Evolutionary conservation across 768 basidiomycete species (phyloP).

Genomic region (Gautieria morchelliformis): DNA sequence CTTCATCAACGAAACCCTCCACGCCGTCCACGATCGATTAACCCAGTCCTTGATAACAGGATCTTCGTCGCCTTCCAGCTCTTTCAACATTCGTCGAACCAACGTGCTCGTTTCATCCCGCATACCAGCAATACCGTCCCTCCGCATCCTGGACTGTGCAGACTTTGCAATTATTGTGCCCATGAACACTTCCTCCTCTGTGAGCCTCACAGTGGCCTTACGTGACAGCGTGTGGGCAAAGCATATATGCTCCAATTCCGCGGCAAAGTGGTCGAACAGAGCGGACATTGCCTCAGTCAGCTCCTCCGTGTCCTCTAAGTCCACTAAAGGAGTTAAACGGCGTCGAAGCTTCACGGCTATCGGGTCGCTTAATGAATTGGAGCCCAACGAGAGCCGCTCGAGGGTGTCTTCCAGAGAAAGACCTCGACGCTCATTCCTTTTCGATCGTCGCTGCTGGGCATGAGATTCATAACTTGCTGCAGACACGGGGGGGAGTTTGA

Average conservation of each 20-base stretch:
- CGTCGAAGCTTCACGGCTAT: background rate
- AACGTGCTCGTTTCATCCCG: constrained; percentile 46
- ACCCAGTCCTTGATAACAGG: constrained; percentile 29
- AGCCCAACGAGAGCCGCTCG: constrained; percentile 27
- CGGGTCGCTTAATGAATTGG: constrained; percentile 4
- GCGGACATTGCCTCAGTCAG: background rate
- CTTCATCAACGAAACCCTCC: constrained; percentile 32
- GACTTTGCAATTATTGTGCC: constrained; percentile 60
- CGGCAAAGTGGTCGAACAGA: constrained; percentile 29
- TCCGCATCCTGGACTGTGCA: constrained; percentile 44
- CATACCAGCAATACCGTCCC: constrained; percentile 42
- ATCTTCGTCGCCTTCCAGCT: constrained; percentile 41
- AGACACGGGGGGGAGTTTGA: constrained; percentile 38
- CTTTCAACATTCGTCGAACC: constrained; percentile 38
- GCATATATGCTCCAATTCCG: constrained; percentile 40
- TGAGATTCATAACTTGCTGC: constrained; percentile 14
- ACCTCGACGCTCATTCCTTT: constrained; percentile 9
- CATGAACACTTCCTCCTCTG: constrained; percentile 55
- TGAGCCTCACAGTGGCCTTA: constrained; percentile 32
- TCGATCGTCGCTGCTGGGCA: constrained; percentile 15
- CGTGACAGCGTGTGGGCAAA: constrained; percentile 36
- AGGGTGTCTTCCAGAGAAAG: constrained; percentile 22
- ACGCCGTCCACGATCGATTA: constrained; percentile 45
- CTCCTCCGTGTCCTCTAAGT: constrained; percentile 7
- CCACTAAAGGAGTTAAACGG: constrained; percentile 15